phyloP scores from a whole-genome alignment of 306 rosid species.

The Begonia masoniana region DNA sequence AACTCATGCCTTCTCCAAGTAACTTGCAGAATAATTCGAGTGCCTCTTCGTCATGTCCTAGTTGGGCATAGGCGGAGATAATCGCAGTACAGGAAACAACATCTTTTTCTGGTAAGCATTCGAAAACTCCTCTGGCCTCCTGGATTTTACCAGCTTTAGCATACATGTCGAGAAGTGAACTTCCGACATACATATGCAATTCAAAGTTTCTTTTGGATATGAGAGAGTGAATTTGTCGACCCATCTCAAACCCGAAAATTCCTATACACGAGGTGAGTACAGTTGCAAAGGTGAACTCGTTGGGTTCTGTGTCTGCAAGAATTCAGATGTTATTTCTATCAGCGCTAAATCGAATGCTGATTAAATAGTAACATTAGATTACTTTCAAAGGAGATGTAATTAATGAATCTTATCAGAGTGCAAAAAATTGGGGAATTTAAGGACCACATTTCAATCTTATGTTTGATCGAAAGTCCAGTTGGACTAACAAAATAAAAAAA shows the following conservation, averaged over 20 bases:
- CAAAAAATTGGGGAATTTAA: too few relatives aligned
- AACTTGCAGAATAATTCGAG: conserved; percentile 49
- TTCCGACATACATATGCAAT: conserved; percentile 64
- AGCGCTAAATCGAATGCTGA: background rate
- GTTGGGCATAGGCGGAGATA: conserved; percentile 82
- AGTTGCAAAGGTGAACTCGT: conserved; percentile 76
- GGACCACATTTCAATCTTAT: too few relatives aligned
- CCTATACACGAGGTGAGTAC: conserved; percentile 66
- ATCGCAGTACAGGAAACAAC: conserved; percentile 82
- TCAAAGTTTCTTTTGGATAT: conserved; percentile 39
- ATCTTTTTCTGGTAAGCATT: conserved; percentile 69
- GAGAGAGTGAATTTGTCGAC: conserved; percentile 71
- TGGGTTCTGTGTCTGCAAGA: conserved; percentile 59
- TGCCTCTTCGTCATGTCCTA: conserved; percentile 70
- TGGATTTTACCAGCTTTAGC: conserved; percentile 63
- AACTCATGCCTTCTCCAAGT: conserved; percentile 60
- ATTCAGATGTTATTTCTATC: background rate
- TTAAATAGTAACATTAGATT: background rate
- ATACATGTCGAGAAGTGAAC: conserved; percentile 93
- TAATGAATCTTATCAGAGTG: too few relatives aligned
- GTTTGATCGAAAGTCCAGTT: background rate
- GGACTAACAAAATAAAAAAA: conserved; percentile 2
- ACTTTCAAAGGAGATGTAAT: too few relatives aligned
- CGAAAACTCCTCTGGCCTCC: conserved; percentile 53
- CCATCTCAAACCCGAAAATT: conserved; percentile 31